These are phyloP conservation scores for Monosporascus sp. DNA, from an alignment of 2,329 filamentous ascomycete species.

Conservation along the genomic window DNA sequence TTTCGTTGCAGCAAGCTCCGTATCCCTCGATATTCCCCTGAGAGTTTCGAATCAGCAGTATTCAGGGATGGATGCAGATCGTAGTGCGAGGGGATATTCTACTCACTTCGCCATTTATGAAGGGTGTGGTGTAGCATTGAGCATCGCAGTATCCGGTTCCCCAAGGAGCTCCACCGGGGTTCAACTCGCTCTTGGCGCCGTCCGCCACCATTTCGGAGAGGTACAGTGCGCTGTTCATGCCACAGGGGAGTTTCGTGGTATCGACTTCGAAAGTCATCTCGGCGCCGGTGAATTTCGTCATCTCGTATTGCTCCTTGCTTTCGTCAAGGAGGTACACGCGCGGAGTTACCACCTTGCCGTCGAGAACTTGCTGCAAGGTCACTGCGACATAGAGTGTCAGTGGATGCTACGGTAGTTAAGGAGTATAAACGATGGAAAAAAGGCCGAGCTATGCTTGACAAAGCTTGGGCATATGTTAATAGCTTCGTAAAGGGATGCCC, in stretches of 20 bases:
- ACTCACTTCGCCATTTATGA: conserved; percentile 32
- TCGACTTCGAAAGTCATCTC: conserved; percentile 63
- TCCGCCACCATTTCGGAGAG: conserved; percentile 54
- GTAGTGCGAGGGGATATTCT: not conserved
- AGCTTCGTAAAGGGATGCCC: too few species aligned
- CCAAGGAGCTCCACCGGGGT: conserved; percentile 30
- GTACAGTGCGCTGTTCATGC: conserved; percentile 59
- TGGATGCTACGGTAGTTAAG: not conserved
- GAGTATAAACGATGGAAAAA: not conserved
- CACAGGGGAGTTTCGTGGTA: conserved; percentile 54
- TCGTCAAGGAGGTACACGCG: conserved; percentile 53
- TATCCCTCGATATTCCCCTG: conserved; percentile 28
- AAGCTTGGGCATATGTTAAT: too few species aligned
- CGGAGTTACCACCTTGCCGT: conserved; percentile 28
- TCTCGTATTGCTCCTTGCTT: conserved; percentile 51
- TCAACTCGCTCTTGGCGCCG: conserved; percentile 44
- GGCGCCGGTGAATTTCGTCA: conserved; percentile 52
- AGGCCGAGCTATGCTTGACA: too few species aligned
- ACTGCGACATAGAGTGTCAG: conserved; percentile 9
- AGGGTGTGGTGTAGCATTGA: conserved; percentile 30
- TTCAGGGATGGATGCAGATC: too few species aligned
- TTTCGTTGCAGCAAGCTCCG: conserved; percentile 33
- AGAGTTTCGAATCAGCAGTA: not conserved
- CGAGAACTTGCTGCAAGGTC: conserved; percentile 34
- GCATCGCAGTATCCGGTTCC: conserved; percentile 34